phyloP scores from a whole-genome alignment of 176 grass and related monocot species.

The Olyra latifolia region DNA sequence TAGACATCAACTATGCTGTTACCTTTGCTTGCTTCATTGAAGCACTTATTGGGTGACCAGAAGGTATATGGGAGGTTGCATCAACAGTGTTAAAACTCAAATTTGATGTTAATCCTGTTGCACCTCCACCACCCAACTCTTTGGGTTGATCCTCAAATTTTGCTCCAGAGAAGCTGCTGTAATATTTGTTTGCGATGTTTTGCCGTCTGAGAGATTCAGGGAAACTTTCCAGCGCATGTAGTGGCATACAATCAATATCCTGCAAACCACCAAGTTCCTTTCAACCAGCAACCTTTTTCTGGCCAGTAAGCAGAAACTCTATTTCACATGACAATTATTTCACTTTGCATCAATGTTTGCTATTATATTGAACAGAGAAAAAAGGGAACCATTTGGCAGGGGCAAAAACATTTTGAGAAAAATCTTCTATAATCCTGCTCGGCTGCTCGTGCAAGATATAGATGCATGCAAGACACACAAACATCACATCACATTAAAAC shows the following conservation, averaged over 20 bases:
- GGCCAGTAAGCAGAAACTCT: neutral
- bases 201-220: conserved; percentile 68
- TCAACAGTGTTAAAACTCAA: conserved; percentile 47
- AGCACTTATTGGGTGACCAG: conserved; percentile 65
- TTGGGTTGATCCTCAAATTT: conserved; percentile 61
- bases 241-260: conserved; percentile 97
- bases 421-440: neutral
- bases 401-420: neutral
- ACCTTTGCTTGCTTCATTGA: conserved; percentile 76
- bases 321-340: conserved; percentile 12
- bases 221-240: conserved; percentile 86
- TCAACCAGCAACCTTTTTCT: conserved; percentile 25
- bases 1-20: conserved; percentile 20
- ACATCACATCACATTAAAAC: neutral
- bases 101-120: conserved; percentile 46
- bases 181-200: conserved; percentile 54
- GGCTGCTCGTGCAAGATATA: neutral
- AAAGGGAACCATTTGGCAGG: conserved; percentile 12
- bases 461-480: neutral
- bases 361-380: conserved; percentile 1
- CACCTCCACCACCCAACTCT: conserved; percentile 51
- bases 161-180: conserved; percentile 52
- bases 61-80: conserved; percentile 43
- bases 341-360: neutral
- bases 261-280: conserved; percentile 43